Evolutionary conservation across 208 protist species (phyloP), one percentile per base, ranked within the genome.

Genomic region (Acanthamoeba healyi): DNA sequence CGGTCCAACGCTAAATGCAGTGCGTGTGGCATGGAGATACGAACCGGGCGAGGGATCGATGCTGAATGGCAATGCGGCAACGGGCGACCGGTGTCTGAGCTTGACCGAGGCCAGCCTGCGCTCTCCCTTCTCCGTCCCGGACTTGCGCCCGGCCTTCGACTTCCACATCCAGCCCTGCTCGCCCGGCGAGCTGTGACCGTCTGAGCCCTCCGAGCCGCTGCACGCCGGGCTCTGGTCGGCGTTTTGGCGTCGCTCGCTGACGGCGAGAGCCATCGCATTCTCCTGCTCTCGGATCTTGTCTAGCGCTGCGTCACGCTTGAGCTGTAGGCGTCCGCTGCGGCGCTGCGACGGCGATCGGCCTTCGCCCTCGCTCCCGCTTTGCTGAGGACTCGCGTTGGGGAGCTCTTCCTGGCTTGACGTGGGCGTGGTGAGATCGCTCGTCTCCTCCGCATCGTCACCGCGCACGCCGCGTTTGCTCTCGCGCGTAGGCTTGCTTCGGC

Each of bases 121-220:
- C 12, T 77, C 38, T 14, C 26, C 26, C 1, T 24, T 1, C 56
- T 63, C 29, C 24, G 56, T 29, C 56, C 26, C 29, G 17, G 24
- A 19, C 49, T 54, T 63, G 9, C 26, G 56, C 56, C 24, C 56
- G 56, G 67, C 67, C n/a, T 38, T 77, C 12, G 24, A 29, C 29
- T 77, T 77, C 67, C 67, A 77, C 67, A 77, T 77, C 67, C 67
- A 77, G 34, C 67, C 67, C 38, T 77, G 67, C 38, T 77, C 67
- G 67, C 67, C 67, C 32, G 67, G 67, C 38, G 67, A 77, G 67
- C 67, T 77, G 32, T 77, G 67, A 7, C 32, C 67, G 32, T 77
- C 67, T 0, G 67, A 77, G 38, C 38, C 67, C 67, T 77, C 67
- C 19, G 67, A 70, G 56, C 56, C 6, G 49, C 49, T 24, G 56